These are phyloP conservation scores for Kodamaea suecica DNA, from an alignment of 1,139 yeast genomes.

Conservation along the genomic window DNA sequence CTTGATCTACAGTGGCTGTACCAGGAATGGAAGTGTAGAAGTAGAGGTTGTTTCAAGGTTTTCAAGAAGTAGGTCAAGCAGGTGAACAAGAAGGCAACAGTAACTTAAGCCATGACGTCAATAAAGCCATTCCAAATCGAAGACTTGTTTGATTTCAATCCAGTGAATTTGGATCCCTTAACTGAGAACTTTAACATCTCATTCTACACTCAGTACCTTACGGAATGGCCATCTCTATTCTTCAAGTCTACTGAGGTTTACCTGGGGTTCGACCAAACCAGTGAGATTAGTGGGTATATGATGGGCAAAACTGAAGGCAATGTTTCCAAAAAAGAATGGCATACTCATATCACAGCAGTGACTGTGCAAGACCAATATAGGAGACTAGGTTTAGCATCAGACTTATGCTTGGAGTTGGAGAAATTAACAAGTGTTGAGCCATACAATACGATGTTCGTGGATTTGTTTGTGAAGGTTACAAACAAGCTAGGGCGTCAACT, in stretches of 20 bases:
- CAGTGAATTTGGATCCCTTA: conserved; percentile 79
- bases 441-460: conserved; percentile 77
- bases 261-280: conserved; percentile 17
- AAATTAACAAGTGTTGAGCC: conserved; percentile 64
- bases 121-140: conserved; percentile 82
- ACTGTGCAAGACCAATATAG: conserved; percentile 83
- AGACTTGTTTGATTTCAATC: conserved; percentile 69
- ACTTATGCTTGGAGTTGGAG: conserved; percentile 70
- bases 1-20: too few species aligned
- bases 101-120: conserved; percentile 87
- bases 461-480: conserved; percentile 85
- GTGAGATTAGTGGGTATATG: conserved; percentile 69
- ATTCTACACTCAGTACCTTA: conserved; percentile 80
- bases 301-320: conserved; percentile 95
- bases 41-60: too few species aligned
- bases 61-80: too few species aligned
- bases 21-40: too few species aligned
- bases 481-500: conserved; percentile 75
- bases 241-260: conserved; percentile 54
- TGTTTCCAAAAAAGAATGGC: conserved; percentile 73
- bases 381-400: conserved; percentile 79
- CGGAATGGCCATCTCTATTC: conserved; percentile 85
- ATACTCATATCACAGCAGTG: conserved; percentile 94
- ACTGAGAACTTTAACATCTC: conserved; percentile 87
- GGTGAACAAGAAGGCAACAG: too few species aligned